Conservation (phyloP, 169 alveolate genomes). For the Eimeria falciformis region DNA sequence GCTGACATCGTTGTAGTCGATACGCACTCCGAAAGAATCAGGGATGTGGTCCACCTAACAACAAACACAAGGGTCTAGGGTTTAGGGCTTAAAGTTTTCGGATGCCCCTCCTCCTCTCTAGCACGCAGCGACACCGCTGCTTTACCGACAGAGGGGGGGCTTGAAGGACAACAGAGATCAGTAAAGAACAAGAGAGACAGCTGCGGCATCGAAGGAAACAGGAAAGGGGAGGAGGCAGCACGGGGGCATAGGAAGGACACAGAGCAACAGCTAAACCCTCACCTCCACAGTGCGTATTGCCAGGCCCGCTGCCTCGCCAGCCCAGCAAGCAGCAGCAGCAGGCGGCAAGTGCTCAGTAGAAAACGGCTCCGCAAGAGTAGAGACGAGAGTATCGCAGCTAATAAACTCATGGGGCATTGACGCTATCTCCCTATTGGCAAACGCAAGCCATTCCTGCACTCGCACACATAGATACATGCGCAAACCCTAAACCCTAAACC, state of each 20-base stretch:
- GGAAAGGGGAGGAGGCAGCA: not conserved
- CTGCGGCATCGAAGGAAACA: not conserved
- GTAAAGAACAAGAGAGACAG: not conserved
- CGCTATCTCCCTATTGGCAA: not conserved
- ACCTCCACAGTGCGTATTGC: not conserved
- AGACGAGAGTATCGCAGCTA: not conserved
- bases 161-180: not conserved
- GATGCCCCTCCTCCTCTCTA: too few relatives aligned
- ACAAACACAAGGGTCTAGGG: too few relatives aligned
- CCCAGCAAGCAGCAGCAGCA: not conserved
- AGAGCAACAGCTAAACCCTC: conserved; percentile 16
- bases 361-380: not conserved
- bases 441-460: conserved; percentile 8
- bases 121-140: too few relatives aligned
- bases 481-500: conserved; percentile 43
- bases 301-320: conserved; percentile 2
- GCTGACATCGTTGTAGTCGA: conserved; percentile 62
- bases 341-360: not conserved
- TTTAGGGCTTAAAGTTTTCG: too few relatives aligned
- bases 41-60: conserved; percentile 86
- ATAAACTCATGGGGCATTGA: not conserved
- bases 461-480: not conserved
- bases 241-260: not conserved
- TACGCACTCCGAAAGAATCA: conserved; percentile 85
- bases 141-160: too few relatives aligned